These are phyloP conservation scores for Lasiodiplodia hormozganensis DNA, from an alignment of 2,329 filamentous ascomycete genomes.

Conservation along the genomic window DNA sequence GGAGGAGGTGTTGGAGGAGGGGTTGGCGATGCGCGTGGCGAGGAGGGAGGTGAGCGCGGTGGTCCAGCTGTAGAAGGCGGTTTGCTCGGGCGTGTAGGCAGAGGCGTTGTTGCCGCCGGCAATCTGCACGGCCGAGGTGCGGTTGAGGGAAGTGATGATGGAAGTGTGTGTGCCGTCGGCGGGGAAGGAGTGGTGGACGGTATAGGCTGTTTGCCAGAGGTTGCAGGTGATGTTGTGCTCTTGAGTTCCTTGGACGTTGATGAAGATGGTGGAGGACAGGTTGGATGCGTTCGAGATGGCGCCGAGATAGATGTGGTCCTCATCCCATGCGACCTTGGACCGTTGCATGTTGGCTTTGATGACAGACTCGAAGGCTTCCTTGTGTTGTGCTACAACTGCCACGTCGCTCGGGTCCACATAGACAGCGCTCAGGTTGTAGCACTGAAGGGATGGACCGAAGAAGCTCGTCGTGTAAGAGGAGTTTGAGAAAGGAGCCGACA, in stretches of 20 bases:
- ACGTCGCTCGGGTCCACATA: background rate
- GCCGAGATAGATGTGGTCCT: background rate
- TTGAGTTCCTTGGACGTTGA: background rate
- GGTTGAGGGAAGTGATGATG: background rate
- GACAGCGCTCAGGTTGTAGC: conserved; percentile 1
- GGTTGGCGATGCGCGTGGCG: background rate
- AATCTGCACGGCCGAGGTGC: background rate
- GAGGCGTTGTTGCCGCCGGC: background rate
- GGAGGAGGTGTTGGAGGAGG: background rate
- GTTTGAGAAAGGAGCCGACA: background rate
- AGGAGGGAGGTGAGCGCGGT: background rate
- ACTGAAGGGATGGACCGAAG: background rate
- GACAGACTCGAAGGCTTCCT: background rate
- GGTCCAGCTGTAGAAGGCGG: background rate
- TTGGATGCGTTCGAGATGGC: background rate
- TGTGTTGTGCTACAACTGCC: background rate
- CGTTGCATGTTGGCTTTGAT: background rate
- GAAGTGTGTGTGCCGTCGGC: background rate
- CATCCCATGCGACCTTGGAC: background rate
- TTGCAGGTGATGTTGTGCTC: background rate
- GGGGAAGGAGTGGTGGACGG: background rate
- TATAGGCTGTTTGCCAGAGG: conserved; percentile 11
- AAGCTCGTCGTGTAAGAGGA: conserved; percentile 12
- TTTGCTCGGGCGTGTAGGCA: background rate
- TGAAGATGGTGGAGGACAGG: background rate